Evolutionary conservation across 2,329 filamentous ascomycete species (phyloP), one percentile per base, ranked within the genome.

Genomic region (Diaporthe vexans): DNA sequence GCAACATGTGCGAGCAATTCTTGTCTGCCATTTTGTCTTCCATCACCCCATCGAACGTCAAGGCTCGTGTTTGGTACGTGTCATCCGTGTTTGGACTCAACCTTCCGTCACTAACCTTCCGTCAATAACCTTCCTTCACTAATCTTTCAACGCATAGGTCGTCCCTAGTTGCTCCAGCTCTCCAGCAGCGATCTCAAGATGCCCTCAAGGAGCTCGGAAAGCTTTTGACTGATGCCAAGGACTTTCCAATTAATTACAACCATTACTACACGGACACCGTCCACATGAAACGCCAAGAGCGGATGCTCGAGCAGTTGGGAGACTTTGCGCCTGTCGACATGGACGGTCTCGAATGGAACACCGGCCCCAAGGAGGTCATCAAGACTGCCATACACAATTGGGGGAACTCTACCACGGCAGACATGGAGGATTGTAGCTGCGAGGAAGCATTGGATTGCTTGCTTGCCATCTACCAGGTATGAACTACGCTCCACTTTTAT

Each of bases 401-500:
- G 68, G 43, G 26, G 29, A n/a, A 46, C 0, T 29, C 21, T 0
- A 11, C 35, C 11, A 57, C 29, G 1, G 24, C 68, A 19, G 59
- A 74, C 59, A 74, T 74, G 59, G 73, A 72, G 11, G 40, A 68
- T 1, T 72, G 72, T 51, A 54, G 58, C 10, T 67, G 57, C 13
- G 57, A 72, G 29, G 68, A 74, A 19, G 68, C 73, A 0, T 9
- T 74, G 4, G 73, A 72, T 10, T 68, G 68, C 24, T 4, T 74
- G 24, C 26, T 74, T 15, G 73, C 73, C 40, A 67, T 74, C 3
- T 74, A 74, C 21, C 9, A 74, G 69, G 73, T 74, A 26, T n/a
- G 7, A 48, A 48, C 10, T 6, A n/a, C 21, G 17, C 19, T 48
- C 4, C 4, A 48, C 8, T 9, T 1, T n/a, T n/a, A n/a, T n/a